Evolutionary conservation across 441 rosid genomes (phyloP).

Genomic region (Brassica hybrid): DNA sequence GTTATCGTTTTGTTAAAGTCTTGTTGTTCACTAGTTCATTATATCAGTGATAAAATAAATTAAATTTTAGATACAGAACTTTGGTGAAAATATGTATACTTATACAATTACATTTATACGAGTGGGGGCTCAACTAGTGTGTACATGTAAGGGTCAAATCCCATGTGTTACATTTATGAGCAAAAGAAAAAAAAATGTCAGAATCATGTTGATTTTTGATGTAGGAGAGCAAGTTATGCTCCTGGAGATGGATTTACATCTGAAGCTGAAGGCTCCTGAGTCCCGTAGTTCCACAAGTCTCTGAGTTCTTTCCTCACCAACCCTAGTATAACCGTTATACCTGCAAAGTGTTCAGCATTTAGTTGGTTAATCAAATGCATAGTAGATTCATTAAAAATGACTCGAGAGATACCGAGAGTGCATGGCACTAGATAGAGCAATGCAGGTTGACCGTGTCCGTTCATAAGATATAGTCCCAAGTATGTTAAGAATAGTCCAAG

Average conservation of each 20-base stretch:
- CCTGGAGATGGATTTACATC: constrained; percentile 37
- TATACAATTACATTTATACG: background rate
- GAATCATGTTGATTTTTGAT: background rate
- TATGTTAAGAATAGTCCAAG: constrained; percentile 83
- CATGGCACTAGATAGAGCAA: constrained; percentile 99
- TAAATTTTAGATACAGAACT: background rate
- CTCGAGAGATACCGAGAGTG: constrained; percentile 80
- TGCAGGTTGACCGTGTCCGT: constrained; percentile 98
- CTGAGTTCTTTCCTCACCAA: constrained; percentile 70
- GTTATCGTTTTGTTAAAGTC: too few relatives aligned
- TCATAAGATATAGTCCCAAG: constrained; percentile 83
- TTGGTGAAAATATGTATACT: constrained; percentile 1
- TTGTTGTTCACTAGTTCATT: too few relatives aligned
- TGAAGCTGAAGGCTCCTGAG: constrained; percentile 42
- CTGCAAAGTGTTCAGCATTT: constrained; percentile 41
- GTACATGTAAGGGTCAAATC: background rate
- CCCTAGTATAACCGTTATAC: constrained; percentile 64
- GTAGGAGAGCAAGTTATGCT: constrained; percentile 31
- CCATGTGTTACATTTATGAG: background rate
- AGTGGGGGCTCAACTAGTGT: constrained; percentile 1
- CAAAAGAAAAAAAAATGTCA: background rate
- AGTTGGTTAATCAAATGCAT: constrained; percentile 2
- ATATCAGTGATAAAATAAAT: background rate
- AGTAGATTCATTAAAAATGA: too few relatives aligned
- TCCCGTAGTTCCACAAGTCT: constrained; percentile 67